Evolutionary conservation across 805 yeast genomes (phyloP).

Genomic region (Ogataea allantospora): DNA sequence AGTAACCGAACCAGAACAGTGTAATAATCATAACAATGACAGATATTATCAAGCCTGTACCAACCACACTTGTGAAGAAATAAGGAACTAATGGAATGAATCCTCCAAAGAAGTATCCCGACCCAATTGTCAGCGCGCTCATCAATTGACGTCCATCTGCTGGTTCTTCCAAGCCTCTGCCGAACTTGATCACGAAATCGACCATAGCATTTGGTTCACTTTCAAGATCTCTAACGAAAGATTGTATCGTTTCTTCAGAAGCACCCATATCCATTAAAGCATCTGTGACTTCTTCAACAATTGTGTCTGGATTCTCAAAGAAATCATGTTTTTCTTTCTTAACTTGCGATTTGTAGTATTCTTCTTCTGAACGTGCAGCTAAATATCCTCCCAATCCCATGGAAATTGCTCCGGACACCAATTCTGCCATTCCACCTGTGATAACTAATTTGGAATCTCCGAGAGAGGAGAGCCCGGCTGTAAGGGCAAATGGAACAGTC

Average conservation of each 20-base stretch:
- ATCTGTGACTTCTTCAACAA: constrained; percentile 79
- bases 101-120: constrained; percentile 88
- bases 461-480: constrained; percentile 90
- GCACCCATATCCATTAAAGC: constrained; percentile 73
- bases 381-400: constrained; percentile 98
- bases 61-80: constrained; percentile 76
- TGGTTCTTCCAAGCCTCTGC: constrained; percentile 93
- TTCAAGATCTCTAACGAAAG: constrained; percentile 77
- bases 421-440: constrained; percentile 97
- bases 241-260: constrained; percentile 67
- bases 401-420: constrained; percentile 93
- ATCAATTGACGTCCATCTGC: constrained; percentile 87
- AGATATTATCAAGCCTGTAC: constrained; percentile 71
- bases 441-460: constrained; percentile 90
- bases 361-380: constrained; percentile 89
- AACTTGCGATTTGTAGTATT: constrained; percentile 70
- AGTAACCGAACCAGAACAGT: constrained; percentile 80
- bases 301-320: constrained; percentile 59
- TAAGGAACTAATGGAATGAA: constrained; percentile 89
- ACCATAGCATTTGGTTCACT: constrained; percentile 74
- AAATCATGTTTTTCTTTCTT: constrained; percentile 66
- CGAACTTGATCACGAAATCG: constrained; percentile 83
- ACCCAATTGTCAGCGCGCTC: constrained; percentile 87
- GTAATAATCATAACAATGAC: constrained; percentile 83
- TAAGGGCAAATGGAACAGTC: constrained; percentile 97